These are phyloP conservation scores for Lasiodiplodia gonubiensis DNA, from an alignment of 2,329 filamentous ascomycete species.

Conservation along the genomic window DNA sequence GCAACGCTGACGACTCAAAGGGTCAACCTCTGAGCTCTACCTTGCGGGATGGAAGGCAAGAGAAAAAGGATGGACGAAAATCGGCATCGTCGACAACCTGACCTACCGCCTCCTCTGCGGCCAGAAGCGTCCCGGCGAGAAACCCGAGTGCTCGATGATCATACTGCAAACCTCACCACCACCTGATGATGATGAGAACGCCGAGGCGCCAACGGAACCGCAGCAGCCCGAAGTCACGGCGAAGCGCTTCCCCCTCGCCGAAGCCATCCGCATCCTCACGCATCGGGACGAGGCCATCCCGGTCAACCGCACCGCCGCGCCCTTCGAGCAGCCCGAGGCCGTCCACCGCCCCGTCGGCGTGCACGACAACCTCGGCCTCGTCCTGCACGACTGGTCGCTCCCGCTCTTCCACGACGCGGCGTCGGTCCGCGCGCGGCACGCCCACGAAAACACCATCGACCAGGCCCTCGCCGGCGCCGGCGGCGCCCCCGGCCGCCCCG, in stretches of 20 bases:
- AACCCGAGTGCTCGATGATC: neutral
- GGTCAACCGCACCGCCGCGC: neutral
- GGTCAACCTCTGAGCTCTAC: neutral
- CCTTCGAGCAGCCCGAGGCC: neutral
- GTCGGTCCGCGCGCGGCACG: neutral
- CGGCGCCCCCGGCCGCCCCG: neutral
- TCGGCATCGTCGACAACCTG: neutral
- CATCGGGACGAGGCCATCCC: neutral
- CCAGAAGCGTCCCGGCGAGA: neutral
- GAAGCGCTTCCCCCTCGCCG: neutral
- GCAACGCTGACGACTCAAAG: neutral
- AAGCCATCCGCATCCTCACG: neutral
- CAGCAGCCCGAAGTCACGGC: neutral
- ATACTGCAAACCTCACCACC: neutral
- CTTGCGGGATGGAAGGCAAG: neutral
- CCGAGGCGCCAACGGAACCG: no score
- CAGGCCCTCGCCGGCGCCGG: neutral
- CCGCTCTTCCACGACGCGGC: neutral
- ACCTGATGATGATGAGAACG: neutral
- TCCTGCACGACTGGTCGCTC: conserved; percentile 2
- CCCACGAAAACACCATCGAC: neutral
- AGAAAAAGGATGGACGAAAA: neutral
- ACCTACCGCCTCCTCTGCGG: neutral
- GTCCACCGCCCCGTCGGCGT: neutral
- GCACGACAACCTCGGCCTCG: neutral